Base-by-base conservation (phyloP, 2,329 filamentous ascomycete genomes). In the Fusarium dlaminii region DNA sequence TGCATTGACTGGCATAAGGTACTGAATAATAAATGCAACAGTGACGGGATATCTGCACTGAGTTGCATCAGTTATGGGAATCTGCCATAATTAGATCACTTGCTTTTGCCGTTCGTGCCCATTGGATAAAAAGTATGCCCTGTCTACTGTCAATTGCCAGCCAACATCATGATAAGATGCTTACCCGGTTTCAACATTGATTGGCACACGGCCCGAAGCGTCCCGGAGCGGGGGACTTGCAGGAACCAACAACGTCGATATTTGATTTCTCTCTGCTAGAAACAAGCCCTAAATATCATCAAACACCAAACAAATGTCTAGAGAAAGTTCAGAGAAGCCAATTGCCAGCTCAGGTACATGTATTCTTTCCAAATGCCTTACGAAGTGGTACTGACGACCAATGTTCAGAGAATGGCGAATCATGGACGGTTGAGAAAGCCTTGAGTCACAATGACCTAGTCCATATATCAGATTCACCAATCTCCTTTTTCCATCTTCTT, bases 401-500 rank as follows among this genome's bases (percentile, higher is more conserved):
- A 15, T 22, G 34, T 17, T 43, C 15, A 75, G 73, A 49, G 22
- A 32, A 36, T 14, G 32, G 43, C 9, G 72, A 72, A 30, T 27
- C 46, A 49, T 91, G 89, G 89, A 83, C 84, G 0, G 87, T 90
- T 6, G 84, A 88, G 64, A 87, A 87, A 74, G 94, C 93, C 40
- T 87, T 97, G 43, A 85, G 86, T 37, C 87, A 87, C 68, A 77
- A 75, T 34, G 73, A 89, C 87, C 89, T 89, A 5, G 80, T 84
- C 30, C 86, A 91, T 75, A 86, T 89, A 63, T 88, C 92, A 13
- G 82, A 86, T 68, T 96, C 95, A 1, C 95, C 96, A 1, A 82
- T 98, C 18, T 91, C 94, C 27, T 98, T 98, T 86, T 97, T 98
- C 83, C 96, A 98, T 85, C 88, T 98, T 64, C 90, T 99, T 70